Evolutionary conservation across 495 filamentous ascomycete species (phyloP), one percentile per base, ranked within the genome.

Genomic region (Talaromyces thailandensis): DNA sequence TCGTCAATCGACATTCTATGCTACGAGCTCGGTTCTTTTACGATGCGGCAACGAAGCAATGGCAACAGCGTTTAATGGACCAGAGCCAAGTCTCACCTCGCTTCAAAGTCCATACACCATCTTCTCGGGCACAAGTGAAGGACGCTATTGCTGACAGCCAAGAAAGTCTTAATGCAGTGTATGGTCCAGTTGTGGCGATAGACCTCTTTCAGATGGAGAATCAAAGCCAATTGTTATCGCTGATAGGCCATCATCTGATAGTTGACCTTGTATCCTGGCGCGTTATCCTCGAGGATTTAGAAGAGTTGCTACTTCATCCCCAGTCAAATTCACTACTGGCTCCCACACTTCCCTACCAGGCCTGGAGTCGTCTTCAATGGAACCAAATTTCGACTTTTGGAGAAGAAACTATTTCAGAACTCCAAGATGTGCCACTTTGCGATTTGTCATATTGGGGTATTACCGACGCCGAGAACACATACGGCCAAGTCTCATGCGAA

Each of bases 211-310:
- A 80, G 6, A 75, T 81, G 6, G 64, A 75, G 25, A 77, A 81
- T 8, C 57, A 69, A 11, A 71, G 72, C 11, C 78, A 81, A 40
- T 65, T 86, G 8, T 63, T 90, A n/a, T 88, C 86, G 29, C 73
- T 91, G 68, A 78, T 80, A 7, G 86, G 81, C 2, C 87, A 90
- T 65, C 88, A 90, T 64, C 70, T 89, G 1, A 85, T 87, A 3
- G 79, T 90, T 29, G 88, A 91, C 63, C 81, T 88, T 29, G 82
- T 87, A 8, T 90, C 88, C 0, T 90, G 86, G 87, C 76, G 82
- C 21, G 77, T 88, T 21, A 83, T 91, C 7, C 74, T 88, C 14
- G 77, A 86, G 56, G 88, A 91, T 58, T 62, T 90, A 43, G 87
- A 89, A 63, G 82, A 87, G 18, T 62, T 88, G 1, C 68, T 91